These are phyloP conservation scores for Mikania micrantha DNA, from an alignment of 129 eudicot species.

Conservation along the genomic window DNA sequence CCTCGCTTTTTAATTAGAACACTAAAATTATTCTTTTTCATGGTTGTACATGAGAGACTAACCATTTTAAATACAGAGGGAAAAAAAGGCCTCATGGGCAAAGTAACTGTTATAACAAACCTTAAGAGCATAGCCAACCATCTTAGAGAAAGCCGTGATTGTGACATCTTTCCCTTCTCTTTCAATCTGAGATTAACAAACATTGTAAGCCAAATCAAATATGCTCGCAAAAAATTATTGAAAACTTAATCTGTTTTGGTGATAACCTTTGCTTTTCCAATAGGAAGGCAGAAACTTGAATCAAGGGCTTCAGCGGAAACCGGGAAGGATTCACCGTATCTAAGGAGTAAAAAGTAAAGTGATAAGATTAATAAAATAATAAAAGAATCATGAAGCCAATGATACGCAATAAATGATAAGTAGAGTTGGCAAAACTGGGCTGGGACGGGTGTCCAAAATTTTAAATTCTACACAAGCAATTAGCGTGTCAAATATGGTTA, in stretches of 20 bases:
- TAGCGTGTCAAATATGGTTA: neutral
- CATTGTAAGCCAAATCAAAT: neutral
- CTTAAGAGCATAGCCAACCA: slow-evolving; percentile 85
- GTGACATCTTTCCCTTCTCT: slow-evolving; percentile 69
- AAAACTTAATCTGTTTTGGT: neutral
- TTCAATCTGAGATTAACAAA: slow-evolving; percentile 44
- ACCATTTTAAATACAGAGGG: neutral
- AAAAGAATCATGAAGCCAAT: neutral
- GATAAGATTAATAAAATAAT: neutral
- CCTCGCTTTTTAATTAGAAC: neutral
- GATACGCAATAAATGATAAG: slow-evolving; percentile 1
- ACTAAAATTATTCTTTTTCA: neutral
- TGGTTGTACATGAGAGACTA: slow-evolving; percentile 7
- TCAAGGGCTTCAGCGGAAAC: slow-evolving; percentile 55
- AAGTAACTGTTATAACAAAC: slow-evolving; percentile 29
- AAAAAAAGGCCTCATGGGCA: neutral
- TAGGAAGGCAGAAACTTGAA: slow-evolving; percentile 57
- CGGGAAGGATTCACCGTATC: slow-evolving; percentile 72
- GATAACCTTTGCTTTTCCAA: slow-evolving; percentile 67
- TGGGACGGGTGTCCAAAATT: neutral
- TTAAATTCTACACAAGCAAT: neutral
- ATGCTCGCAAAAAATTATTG: neutral
- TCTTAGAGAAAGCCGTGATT: slow-evolving; percentile 75
- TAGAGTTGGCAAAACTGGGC: neutral
- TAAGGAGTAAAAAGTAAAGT: slow-evolving; percentile 6